Evolutionary conservation across 1,284 basidiomycete species (phyloP).

Genomic region (Malassezia pachydermatis): DNA sequence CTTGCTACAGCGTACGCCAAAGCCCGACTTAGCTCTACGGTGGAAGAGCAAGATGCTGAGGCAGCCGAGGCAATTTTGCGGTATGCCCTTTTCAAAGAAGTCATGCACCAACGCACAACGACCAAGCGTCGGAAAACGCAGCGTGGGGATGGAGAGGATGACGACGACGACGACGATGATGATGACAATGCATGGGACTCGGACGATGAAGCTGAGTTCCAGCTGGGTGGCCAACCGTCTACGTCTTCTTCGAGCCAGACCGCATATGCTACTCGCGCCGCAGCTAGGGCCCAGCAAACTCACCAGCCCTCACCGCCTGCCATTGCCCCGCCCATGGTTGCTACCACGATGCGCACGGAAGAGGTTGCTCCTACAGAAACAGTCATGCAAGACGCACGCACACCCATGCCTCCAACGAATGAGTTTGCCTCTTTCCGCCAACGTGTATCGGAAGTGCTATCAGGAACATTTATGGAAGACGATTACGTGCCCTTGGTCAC

Average conservation of each 20-base stretch:
- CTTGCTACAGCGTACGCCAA: conserved; percentile 96
- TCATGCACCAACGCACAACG: conserved; percentile 60
- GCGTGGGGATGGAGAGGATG: conserved; percentile 19
- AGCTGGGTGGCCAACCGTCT: conserved; percentile 10
- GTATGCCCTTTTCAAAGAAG: conserved; percentile 96
- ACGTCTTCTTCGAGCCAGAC: not conserved
- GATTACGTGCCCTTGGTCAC: conserved; percentile 59
- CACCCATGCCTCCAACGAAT: conserved; percentile 4
- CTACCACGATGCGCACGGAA: too few relatives aligned
- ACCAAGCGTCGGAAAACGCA: conserved; percentile 47
- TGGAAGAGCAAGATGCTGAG: conserved; percentile 75
- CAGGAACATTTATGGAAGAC: conserved; percentile 53
- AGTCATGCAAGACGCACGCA: not conserved
- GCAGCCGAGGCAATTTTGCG: conserved; percentile 90
- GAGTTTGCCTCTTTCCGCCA: conserved; percentile 49
- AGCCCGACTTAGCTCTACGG: conserved; percentile 72
- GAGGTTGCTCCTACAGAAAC: not conserved
- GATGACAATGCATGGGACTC: conserved; percentile 11
- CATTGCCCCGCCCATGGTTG: not conserved
- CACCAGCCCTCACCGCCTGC: too few relatives aligned
- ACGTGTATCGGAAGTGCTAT: conserved; percentile 58
- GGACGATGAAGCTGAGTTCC: conserved; percentile 17
- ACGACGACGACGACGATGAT: conserved; percentile 18
- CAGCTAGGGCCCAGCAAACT: conserved; percentile 11
- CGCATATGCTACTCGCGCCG: conserved; percentile 31